phyloP scores from a whole-genome alignment of 805 yeast species.

The Candida sithepensis region DNA sequence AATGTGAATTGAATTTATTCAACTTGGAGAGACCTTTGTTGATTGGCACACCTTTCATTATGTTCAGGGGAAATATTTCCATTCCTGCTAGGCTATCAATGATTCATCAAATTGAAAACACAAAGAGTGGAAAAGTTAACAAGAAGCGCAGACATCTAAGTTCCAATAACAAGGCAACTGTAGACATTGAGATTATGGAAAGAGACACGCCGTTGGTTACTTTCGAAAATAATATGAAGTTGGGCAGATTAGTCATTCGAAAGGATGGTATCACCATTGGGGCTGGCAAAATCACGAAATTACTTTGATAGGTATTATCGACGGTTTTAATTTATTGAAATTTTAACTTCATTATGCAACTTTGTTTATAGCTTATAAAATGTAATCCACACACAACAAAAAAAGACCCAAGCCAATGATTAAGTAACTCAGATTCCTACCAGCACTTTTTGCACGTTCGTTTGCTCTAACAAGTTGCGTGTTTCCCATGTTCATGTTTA shows the following conservation, averaged over 20 bases:
- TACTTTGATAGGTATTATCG: conserved; percentile 2
- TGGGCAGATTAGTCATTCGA: conserved; percentile 69
- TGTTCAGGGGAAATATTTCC: conserved; percentile 73
- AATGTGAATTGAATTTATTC: conserved; percentile 61
- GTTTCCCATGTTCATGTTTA: conserved; percentile 70
- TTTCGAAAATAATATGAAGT: conserved; percentile 42
- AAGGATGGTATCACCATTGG: conserved; percentile 70
- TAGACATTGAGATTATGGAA: conserved; percentile 49
- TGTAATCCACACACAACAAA: conserved; percentile 51
- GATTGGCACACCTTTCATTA: conserved; percentile 73
- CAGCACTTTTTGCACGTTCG: conserved; percentile 56
- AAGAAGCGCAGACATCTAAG: conserved; percentile 55
- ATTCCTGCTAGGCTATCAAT: conserved; percentile 64
- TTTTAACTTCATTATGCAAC: neutral
- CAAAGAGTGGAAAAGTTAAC: conserved; percentile 38
- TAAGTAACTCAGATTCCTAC: conserved; percentile 50
- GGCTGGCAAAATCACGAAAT: conserved; percentile 28
- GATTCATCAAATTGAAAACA: conserved; percentile 32
- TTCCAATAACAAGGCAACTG: conserved; percentile 56
- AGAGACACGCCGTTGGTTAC: conserved; percentile 50
- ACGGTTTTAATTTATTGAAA: neutral
- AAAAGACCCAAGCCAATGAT: conserved; percentile 56
- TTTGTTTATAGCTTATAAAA: conserved; percentile 21
- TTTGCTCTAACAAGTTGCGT: conserved; percentile 66
- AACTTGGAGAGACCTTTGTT: conserved; percentile 68